Evolutionary conservation across 2,329 filamentous ascomycete species (phyloP).

Genomic region (Penicillium verrucosum): DNA sequence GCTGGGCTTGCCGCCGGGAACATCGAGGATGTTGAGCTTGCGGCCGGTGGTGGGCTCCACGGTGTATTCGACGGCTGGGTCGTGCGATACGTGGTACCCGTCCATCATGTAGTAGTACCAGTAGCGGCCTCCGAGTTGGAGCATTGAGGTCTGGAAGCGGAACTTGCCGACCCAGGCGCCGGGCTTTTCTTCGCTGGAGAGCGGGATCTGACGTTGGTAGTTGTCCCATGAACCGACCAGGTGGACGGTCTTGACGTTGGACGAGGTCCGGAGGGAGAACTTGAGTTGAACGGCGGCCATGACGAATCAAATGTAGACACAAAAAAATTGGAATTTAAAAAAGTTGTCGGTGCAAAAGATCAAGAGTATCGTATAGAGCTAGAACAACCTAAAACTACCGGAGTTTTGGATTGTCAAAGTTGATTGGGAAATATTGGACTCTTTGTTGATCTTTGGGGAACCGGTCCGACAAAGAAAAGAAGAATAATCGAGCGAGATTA

Average conservation of each 20-base stretch:
- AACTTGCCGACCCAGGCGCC: constrained; percentile 96
- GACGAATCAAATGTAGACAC: constrained; percentile 21
- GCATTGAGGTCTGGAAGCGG: constrained; percentile 82
- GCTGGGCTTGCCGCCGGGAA: constrained; percentile 59
- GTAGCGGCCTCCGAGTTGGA: constrained; percentile 88
- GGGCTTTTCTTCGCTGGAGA: constrained; percentile 86
- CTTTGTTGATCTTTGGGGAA: constrained; percentile 24
- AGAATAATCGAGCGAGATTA: constrained; percentile 28
- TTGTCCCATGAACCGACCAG: constrained; percentile 98
- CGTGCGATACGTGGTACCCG: constrained; percentile 96
- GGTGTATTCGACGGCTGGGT: constrained; percentile 83
- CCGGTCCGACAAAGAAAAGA: constrained; percentile 33
- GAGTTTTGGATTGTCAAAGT: constrained; percentile 20
- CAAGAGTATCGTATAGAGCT: constrained; percentile 22
- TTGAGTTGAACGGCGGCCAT: constrained; percentile 93
- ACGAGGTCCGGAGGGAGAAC: constrained; percentile 92
- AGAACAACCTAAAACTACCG: constrained; percentile 28
- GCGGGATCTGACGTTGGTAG: constrained; percentile 90
- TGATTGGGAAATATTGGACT: constrained; percentile 8
- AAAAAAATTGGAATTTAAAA: constrained; percentile 15
- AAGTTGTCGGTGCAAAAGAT: constrained; percentile 22
- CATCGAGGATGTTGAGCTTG: constrained; percentile 95
- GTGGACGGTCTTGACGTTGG: constrained; percentile 95
- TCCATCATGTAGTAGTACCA: constrained; percentile 99
- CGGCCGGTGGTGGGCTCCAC: constrained; percentile 95